Evolutionary conservation across 2,329 filamentous ascomycete genomes (phyloP), one percentile per base, ranked within the genome.

Genomic region (Claviceps capensis): DNA sequence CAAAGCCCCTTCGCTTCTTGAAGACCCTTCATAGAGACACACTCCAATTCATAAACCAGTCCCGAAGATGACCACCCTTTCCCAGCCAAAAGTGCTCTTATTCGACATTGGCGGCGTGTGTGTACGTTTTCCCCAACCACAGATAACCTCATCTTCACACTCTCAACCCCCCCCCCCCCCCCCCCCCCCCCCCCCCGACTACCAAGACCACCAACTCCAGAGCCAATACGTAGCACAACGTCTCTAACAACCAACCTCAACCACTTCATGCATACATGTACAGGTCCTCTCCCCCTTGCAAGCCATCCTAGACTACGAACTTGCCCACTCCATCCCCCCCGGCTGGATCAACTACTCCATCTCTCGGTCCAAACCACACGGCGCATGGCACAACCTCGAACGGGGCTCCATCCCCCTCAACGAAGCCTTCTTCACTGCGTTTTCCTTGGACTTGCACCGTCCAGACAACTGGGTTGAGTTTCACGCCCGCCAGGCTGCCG

Each of bases 61-160:
- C 22, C 23, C 14, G 13, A 44, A 44, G 61, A 77, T 77, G 74
- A 56, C 70, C 8, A 57, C 61, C 45, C 63, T 63, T 42, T 72
- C 69, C 53, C 73, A 73, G 53, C 86, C 86, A 34, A 85, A 86
- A 60, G 86, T 87, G 52, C 72, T 94, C 36, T 74, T 98, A 22
- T 97, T 97, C 67, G 93, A 98, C 69, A 93, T 98, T 59, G 93
- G 93, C 41, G 93, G 93, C 56, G 93, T 98, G 60, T 94, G 88
- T 76, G 91, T 95, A 84, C 75, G 88, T 82, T 38, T 19, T 55
- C 50, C 30, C 30, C 30, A 34, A 34, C 3, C 37, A 8, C 13
- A 40, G 2, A n/a, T 40, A 16, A 40, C 6, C 16, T n/a, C 16
- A 6, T 14, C 2, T 43, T n/a, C 42, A 26, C 30, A 9, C 9